Evolutionary conservation across 2,329 filamentous ascomycete species (phyloP), one percentile per base, ranked within the genome.

Genomic region (Alternaria rosae): DNA sequence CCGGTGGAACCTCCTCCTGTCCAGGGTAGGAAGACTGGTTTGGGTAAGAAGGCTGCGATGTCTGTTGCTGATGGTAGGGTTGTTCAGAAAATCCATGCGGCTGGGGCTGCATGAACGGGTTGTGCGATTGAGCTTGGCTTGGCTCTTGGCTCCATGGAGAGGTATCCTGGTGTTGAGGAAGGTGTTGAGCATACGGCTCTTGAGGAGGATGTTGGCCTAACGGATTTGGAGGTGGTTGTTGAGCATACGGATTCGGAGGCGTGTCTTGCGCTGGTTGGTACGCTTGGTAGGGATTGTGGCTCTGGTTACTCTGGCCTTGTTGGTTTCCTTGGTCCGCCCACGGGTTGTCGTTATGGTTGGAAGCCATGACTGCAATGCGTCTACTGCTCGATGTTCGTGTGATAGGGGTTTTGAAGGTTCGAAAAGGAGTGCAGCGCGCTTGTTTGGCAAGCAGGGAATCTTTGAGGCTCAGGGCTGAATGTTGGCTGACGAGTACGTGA

Each of bases 261-360:
- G 67, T 66, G 45, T 64, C 62, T 59, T 38, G 35, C 8, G 35
- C 9, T 11, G 35, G 35, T 38, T 70, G 65, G 28, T 73, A 71
- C 30, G 68, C 64, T 53, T 68, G 67, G 59, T 71, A 72, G 13
- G 70, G 65, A 30, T 67, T 70, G 23, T 69, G 69, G 48, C 66
- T 69, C 44, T 62, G 66, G 56, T 67, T 66, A 53, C 62, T 57
- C 63, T 65, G 59, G 54, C 57, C 59, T 52, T 62, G 59, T 47
- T 66, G 60, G 53, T 67, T 65, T 52, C 59, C 57, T 57, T 73
- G 68, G 55, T 72, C 67, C 55, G 67, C 58, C 69, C 70, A 72
- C 26, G 69, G 70, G 56, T 73, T 72, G 53, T 70, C 65, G 59
- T 62, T 65, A 56, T 62, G 57, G 45, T 59, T 58, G 44, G 67